Evolutionary conservation across 2,329 filamentous ascomycete genomes (phyloP), one percentile per base, ranked within the genome.

Genomic region (Nemania sp.): DNA sequence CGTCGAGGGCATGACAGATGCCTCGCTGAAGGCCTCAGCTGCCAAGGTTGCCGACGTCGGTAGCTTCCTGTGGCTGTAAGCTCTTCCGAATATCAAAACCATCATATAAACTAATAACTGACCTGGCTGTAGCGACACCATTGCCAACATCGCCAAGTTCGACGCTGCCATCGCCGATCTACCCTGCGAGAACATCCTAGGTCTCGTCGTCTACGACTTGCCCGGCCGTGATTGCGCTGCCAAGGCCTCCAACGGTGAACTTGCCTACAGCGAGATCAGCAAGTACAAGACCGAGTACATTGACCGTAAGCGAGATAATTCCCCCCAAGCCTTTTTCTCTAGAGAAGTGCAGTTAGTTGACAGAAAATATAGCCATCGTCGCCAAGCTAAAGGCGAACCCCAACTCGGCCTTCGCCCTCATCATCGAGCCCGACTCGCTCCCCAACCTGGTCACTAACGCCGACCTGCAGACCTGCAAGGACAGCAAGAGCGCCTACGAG

Each of bases 181-280:
- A 59, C 80, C 79, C 66, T 77, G 77, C 57, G 79, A 79, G 5
- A 80, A 82, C 74, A 77, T 80, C 68, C 77, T 80, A 22, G 80
- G 80, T 71, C 82, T 88, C 56, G 86, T 88, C 68, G 83, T 89
- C 71, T 89, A 89, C 77, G 83, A 88, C 76, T 82, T 89, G 24
- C 87, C 87, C 32, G 86, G 87, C 71, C 85, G 87, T 78, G 87
- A 89, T 79, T 89, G 87, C 74, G 85, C 86, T 58, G 87, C 87
- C 18, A 83, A 84, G 55, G 86, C 86, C 47, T 87, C 85, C 75
- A 88, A 88, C 77, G 87, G 87, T 77, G 87, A 88, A 77, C 84
- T 88, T 32, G 81, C 81, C 64, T 80, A 85, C 70, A 82, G 81
- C 53, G 85, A 86, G 66, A 77, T 84, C 45, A 77, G 79, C 76